Percentiles rank a stretch among this genome's conserved stretches.
Evolutionary conservation across 805 yeast genomes (phyloP).

Genomic region (Yamadazyma laniorum): DNA sequence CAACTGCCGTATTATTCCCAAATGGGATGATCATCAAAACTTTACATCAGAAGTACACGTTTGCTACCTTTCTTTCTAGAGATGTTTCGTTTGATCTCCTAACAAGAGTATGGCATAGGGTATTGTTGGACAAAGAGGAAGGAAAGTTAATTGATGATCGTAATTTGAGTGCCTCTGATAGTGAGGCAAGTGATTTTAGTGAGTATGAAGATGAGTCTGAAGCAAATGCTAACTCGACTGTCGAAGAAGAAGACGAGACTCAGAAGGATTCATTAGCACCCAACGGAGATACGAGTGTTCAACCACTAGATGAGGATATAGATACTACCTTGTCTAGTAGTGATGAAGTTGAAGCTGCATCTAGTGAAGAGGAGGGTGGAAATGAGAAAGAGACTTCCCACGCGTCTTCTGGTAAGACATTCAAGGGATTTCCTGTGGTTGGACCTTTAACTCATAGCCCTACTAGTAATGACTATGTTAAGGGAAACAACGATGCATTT

Average conservation of each 20-base stretch:
- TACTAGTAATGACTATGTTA: conserved; percentile 45
- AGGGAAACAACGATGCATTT: conserved; percentile 50
- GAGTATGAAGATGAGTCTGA: conserved; percentile 3
- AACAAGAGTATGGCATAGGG: conserved; percentile 59
- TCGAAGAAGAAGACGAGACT: conserved; percentile 3
- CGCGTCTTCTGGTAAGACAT: conserved; percentile 11
- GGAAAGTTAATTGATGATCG: not conserved
- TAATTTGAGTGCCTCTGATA: not conserved
- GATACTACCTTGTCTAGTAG: not conserved
- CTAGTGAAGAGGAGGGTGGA: conserved; percentile 4
- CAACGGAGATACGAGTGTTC: not conserved
- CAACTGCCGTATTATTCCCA: conserved; percentile 67
- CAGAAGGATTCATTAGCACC: not conserved
- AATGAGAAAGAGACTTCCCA: not conserved
- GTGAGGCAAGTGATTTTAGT: not conserved
- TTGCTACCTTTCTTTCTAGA: conserved; percentile 64
- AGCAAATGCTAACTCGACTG: not conserved
- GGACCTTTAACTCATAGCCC: conserved; percentile 52
- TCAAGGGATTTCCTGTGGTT: conserved; percentile 38
- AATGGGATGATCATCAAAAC: conserved; percentile 67
- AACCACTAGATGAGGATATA: not conserved
- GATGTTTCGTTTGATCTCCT: conserved; percentile 54
- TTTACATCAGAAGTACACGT: conserved; percentile 57
- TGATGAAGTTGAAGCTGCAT: conserved; percentile 3
- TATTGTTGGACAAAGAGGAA: conserved; percentile 19